Evolutionary conservation across 2,329 filamentous ascomycete species (phyloP), one percentile per base, ranked within the genome.

Genomic region (Colletotrichum sp.): DNA sequence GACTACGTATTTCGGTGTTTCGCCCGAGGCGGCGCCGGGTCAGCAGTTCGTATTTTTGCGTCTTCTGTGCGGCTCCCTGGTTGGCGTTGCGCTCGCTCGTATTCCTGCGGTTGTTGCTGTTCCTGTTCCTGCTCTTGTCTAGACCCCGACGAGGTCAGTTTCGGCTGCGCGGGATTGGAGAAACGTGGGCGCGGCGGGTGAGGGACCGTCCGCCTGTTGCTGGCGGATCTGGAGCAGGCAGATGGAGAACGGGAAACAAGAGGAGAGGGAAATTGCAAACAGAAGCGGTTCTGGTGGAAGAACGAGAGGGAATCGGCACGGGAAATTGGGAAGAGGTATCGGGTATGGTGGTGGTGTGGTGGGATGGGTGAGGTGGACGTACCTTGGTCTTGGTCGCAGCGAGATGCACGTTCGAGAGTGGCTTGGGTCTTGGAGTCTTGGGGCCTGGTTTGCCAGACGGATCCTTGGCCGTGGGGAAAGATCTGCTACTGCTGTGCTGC

Each of bases 391-490:
- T 60, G 34, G 48, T 48, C 34, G 32, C 63, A 26, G 61, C 32
- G 16, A 26, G 48, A 28, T 43, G 67, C 69, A 68, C 55, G 57
- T 64, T 64, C 36, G 32, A 60, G 30, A 34, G 64, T 75, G 73
- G 74, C 67, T 73, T 74, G 58, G 67, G 66, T 66, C 60, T 74
- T 67, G 69, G 8, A 68, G 68, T 16, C 70, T 67, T 16, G 71
- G 79, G 79, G 72, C 77, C 18, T 81, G 8, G 77, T 55, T 32
- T 48, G 9, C 48, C 18, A 48, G 43, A 18, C 43, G n/a, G 52
- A 18, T 63, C 57, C 28, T 48, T 38, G 57, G 57, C 32, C 57
- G 67, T 52, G 67, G 67, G 67, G 66, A 43, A 63, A 70, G 67
- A 70, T 63, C 55, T 63, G 67, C 55, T 32, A 43, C 38, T 43